Evolutionary conservation across 2,329 filamentous ascomycete species (phyloP).

Genomic region (Stemphylium lycopersici): DNA sequence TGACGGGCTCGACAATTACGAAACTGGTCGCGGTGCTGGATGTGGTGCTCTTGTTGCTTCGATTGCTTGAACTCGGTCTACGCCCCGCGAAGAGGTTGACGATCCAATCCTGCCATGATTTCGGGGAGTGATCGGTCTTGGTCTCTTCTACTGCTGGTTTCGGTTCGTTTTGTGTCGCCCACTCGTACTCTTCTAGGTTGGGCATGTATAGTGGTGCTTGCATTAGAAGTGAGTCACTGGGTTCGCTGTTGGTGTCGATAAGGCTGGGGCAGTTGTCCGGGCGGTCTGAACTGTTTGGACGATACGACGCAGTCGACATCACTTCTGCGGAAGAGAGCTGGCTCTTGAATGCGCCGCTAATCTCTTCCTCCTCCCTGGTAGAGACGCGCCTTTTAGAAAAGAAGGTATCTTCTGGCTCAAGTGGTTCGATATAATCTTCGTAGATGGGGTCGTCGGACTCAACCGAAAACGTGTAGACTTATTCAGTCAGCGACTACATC

Average conservation of each 20-base stretch:
- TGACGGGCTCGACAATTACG: background rate
- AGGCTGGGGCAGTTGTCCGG: background rate
- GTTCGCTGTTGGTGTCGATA: background rate
- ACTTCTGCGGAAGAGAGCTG: background rate
- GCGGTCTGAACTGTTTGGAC: background rate
- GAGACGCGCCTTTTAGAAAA: background rate
- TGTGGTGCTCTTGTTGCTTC: background rate
- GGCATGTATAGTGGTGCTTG: background rate
- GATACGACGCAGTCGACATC: background rate
- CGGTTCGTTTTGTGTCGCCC: background rate
- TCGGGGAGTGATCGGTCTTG: background rate
- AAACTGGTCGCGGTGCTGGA: background rate
- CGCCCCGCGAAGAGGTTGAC: constrained; percentile 20
- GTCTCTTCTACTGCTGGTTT: background rate
- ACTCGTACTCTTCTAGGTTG: background rate
- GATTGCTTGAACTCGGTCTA: background rate
- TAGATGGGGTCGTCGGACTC: background rate
- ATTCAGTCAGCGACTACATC: background rate
- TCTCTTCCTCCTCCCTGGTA: background rate
- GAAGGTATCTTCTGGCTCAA: background rate
- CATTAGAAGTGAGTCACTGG: constrained; percentile 2
- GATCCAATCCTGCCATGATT: constrained; percentile 7
- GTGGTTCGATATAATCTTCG: background rate
- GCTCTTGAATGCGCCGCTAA: background rate
- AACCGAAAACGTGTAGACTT: background rate